Conservation (phyloP, 257 asterid genomes). For the Ilex aquifolium region DNA sequence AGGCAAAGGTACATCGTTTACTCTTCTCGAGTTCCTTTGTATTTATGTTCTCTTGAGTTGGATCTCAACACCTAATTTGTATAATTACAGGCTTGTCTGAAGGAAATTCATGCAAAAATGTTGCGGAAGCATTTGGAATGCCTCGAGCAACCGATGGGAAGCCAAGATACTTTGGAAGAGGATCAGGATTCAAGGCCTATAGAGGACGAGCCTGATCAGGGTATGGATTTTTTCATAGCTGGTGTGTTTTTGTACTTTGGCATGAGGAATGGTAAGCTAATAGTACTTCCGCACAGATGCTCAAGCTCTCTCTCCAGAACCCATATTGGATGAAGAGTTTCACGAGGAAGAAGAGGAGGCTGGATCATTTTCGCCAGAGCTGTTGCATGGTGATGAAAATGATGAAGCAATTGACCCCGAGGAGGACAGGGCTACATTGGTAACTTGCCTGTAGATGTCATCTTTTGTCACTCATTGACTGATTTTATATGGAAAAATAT, state of each 20-base stretch:
- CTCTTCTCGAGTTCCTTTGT: neutral
- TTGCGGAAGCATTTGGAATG: conserved; percentile 64
- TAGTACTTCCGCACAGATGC: conserved; percentile 24
- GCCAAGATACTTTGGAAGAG: conserved; percentile 20
- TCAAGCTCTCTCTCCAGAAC: conserved; percentile 39
- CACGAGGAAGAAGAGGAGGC: conserved; percentile 48
- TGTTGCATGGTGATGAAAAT: conserved; percentile 68
- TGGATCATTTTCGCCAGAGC: conserved; percentile 80
- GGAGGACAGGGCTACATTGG: conserved; percentile 78
- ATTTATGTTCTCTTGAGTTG: conserved; percentile 11
- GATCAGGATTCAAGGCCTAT: conserved; percentile 30
- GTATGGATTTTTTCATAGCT: conserved; percentile 17
- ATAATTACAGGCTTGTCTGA: conserved; percentile 64
- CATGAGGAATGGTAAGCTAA: conserved; percentile 12
- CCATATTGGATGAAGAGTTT: conserved; percentile 37
- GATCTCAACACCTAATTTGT: conserved; percentile 15
- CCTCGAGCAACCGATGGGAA: conserved; percentile 50
- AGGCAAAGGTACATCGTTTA: conserved; percentile 60
- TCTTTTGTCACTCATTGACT: too few relatives aligned
- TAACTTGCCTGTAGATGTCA: conserved; percentile 14
- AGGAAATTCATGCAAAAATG: conserved; percentile 83
- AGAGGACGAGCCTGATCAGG: conserved; percentile 41
- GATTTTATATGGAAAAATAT: neutral
- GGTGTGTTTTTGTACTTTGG: neutral
- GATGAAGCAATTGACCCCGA: conserved; percentile 94